Percentiles rank a stretch among this genome's conserved stretches.
Evolutionary conservation across 495 filamentous ascomycete species (phyloP).

Genomic region (Xylaria bambusicola): DNA sequence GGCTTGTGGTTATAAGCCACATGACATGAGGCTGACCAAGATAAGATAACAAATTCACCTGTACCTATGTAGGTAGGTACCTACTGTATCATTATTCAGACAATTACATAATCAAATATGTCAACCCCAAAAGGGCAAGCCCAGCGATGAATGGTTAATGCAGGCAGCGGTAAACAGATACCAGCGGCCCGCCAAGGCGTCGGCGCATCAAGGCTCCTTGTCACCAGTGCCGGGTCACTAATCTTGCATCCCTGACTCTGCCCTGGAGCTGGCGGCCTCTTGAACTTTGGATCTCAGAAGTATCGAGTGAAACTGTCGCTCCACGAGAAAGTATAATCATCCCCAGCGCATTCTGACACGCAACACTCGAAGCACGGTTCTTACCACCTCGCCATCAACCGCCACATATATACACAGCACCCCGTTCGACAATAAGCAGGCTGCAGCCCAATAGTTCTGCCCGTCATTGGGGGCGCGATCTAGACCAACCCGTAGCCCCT

Average conservation of each 20-base stretch:
- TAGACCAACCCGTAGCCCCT: background rate
- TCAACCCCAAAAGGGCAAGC: background rate
- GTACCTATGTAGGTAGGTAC: too few relatives aligned
- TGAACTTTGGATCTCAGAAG: background rate
- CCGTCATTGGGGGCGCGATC: background rate
- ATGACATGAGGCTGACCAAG: background rate
- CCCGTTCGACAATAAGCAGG: background rate
- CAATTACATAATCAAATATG: too few relatives aligned
- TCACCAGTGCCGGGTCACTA: slow-evolving; percentile 14
- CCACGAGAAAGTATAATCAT: background rate
- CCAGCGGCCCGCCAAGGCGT: slow-evolving; percentile 23
- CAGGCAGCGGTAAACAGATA: too few relatives aligned
- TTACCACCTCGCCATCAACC: background rate
- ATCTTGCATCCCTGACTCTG: background rate
- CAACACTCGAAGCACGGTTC: background rate
- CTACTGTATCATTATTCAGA: too few relatives aligned
- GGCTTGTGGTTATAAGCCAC: too few relatives aligned
- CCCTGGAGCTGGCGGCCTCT: slow-evolving; percentile 17
- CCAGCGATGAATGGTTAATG: background rate
- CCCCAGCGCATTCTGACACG: background rate
- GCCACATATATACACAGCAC: background rate
- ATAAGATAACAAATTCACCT: too few relatives aligned
- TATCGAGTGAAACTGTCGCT: background rate
- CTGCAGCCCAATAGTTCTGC: background rate
- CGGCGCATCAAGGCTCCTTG: slow-evolving; percentile 17